These are phyloP conservation scores for Phytophthora lateralis DNA, from an alignment of 352 stramenopile genomes.

Conservation along the genomic window DNA sequence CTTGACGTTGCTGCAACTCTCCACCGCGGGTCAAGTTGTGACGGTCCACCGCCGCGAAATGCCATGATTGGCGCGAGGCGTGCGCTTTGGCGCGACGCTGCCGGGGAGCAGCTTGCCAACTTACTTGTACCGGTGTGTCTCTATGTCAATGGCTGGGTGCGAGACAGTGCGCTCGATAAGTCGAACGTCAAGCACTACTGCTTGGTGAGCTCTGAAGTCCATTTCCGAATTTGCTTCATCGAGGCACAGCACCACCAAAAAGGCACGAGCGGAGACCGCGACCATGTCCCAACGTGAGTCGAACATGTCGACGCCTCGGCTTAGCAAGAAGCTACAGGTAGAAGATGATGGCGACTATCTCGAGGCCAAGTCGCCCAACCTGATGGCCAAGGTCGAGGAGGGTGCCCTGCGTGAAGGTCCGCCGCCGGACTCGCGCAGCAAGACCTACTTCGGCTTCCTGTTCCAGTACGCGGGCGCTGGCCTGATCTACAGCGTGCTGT, in stretches of 20 bases:
- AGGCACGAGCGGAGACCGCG: not conserved
- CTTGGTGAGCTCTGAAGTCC: slow-evolving; percentile 22
- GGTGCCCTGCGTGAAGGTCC: slow-evolving; percentile 51
- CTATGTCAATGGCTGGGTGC: slow-evolving; percentile 22
- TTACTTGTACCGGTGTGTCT: slow-evolving; percentile 35
- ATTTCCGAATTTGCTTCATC: slow-evolving; percentile 28
- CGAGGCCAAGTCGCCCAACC: slow-evolving; percentile 38
- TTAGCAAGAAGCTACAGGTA: slow-evolving; percentile 26
- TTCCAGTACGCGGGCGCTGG: slow-evolving; percentile 57
- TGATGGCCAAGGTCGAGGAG: slow-evolving; percentile 34
- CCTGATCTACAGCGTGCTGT: slow-evolving; percentile 54
- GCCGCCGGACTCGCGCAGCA: slow-evolving; percentile 38
- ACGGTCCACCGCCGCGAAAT: slow-evolving; percentile 21
- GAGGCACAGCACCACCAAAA: slow-evolving; percentile 25
- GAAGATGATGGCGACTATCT: slow-evolving; percentile 26
- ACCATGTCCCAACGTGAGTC: slow-evolving; percentile 17
- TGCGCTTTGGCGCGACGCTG: slow-evolving; percentile 12
- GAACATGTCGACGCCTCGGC: slow-evolving; percentile 28
- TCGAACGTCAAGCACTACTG: slow-evolving; percentile 2
- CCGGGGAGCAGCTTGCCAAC: slow-evolving; percentile 7
- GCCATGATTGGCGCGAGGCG: slow-evolving; percentile 35
- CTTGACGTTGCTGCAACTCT: slow-evolving; percentile 23
- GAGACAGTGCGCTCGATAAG: not conserved
- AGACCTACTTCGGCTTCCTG: slow-evolving; percentile 47
- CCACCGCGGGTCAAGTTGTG: slow-evolving; percentile 10